Percentiles rank a stretch among this genome's conserved stretches.
Evolutionary conservation across 2,329 filamentous ascomycete species (phyloP).

Genomic region (Dendrostoma leiphaemia): DNA sequence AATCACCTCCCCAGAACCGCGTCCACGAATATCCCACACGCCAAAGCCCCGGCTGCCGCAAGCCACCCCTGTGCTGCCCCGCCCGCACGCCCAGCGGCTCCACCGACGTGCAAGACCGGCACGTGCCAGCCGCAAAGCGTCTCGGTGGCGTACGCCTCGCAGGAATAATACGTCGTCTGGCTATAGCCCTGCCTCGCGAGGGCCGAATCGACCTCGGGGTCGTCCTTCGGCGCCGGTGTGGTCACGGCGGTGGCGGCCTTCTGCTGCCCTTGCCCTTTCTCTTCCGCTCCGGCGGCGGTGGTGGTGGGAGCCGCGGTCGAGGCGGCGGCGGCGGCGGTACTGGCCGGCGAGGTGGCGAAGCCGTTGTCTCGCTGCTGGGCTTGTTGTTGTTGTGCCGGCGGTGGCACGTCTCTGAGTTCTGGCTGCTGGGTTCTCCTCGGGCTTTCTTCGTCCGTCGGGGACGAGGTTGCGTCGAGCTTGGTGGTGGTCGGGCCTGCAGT

Average conservation of each 20-base stretch:
- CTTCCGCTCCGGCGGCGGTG: not conserved
- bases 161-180: constrained; percentile 39
- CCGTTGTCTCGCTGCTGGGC: constrained; percentile 8
- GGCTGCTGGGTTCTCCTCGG: not conserved
- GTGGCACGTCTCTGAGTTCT: constrained; percentile 1
- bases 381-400: not conserved
- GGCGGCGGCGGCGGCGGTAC: not conserved
- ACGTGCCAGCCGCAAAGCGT: constrained; percentile 39
- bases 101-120: constrained; percentile 29
- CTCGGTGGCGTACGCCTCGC: constrained; percentile 29
- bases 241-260: constrained; percentile 4
- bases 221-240: constrained; percentile 20
- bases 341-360: constrained; percentile 5
- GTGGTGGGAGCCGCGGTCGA: not conserved
- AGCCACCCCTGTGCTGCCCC: not conserved
- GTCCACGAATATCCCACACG: not conserved
- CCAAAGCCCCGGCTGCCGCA: not conserved
- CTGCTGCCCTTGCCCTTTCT: not conserved
- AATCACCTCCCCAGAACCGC: not conserved
- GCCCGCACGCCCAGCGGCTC: not conserved
- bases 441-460: not conserved
- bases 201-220: constrained; percentile 22
- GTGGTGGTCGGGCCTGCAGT: not conserved
- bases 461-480: not conserved
- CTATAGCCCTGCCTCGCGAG: constrained; percentile 25